phyloP scores from a whole-genome alignment of 2,329 filamentous ascomycete species.

The Exserohilum rostratum region DNA sequence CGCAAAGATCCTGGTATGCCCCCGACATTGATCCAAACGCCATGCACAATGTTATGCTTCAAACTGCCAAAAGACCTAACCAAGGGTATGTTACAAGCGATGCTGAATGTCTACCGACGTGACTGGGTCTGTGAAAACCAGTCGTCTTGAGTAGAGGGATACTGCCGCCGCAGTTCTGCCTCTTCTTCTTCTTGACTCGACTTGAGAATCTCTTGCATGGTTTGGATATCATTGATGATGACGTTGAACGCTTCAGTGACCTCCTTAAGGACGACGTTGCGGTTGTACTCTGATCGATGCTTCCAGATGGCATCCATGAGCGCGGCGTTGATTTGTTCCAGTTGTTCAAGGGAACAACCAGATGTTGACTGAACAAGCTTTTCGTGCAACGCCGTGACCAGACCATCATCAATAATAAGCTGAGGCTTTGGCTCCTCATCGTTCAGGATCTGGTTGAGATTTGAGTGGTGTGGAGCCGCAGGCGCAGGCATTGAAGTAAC shows the following conservation, averaged over 20 bases:
- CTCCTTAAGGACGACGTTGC: conserved; percentile 70
- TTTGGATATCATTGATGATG: conserved; percentile 71
- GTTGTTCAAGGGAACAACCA: conserved; percentile 86
- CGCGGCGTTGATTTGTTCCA: conserved; percentile 89
- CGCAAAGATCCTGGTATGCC: not conserved
- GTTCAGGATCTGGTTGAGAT: conserved; percentile 53
- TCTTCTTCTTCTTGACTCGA: conserved; percentile 47
- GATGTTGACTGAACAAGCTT: conserved; percentile 71
- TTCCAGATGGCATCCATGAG: conserved; percentile 92
- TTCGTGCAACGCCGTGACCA: conserved; percentile 64
- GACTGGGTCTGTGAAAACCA: conserved; percentile 14
- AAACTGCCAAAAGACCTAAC: not conserved
- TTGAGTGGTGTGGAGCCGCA: conserved; percentile 41
- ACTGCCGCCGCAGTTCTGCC: conserved; percentile 11
- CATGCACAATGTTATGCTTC: not conserved
- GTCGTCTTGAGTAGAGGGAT: conserved; percentile 10
- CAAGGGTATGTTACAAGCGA: not conserved
- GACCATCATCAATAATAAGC: conserved; percentile 55
- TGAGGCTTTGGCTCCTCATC: conserved; percentile 39
- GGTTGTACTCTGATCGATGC: conserved; percentile 79
- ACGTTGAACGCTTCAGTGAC: conserved; percentile 77
- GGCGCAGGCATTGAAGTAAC: conserved; percentile 45
- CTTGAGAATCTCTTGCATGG: conserved; percentile 53
- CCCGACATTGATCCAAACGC: conserved; percentile 3
- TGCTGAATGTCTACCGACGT: not conserved